Conservation (phyloP, 2,329 filamentous ascomycete species). For the Penicillium fuscoglaucum region DNA sequence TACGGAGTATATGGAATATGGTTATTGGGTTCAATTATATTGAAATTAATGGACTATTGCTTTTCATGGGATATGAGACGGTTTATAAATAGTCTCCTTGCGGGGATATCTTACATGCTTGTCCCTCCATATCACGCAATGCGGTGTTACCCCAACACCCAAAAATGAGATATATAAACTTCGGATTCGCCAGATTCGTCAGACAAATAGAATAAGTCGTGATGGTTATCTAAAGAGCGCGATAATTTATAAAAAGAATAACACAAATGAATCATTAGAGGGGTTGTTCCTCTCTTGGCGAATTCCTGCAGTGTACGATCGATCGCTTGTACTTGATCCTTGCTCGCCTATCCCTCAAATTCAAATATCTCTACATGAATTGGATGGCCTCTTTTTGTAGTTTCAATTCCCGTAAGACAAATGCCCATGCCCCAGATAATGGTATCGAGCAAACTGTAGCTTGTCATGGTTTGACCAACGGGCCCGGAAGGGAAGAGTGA, state of each 20-base stretch:
- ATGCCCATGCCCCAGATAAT: not conserved
- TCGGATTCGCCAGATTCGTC: constrained; percentile 23
- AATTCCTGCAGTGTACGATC: not conserved
- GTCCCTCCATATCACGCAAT: constrained; percentile 18
- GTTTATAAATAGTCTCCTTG: not conserved
- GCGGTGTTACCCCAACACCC: not conserved
- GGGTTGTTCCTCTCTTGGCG: not conserved
- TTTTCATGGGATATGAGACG: not conserved
- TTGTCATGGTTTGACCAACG: not conserved
- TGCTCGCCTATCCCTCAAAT: not conserved
- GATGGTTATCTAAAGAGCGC: constrained; percentile 8
- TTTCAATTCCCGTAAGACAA: not conserved
- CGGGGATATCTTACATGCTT: constrained; percentile 13
- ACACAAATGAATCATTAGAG: not conserved
- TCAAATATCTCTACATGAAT: not conserved
- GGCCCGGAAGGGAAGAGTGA: not conserved
- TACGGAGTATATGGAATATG: not conserved
- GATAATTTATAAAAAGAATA: not conserved
- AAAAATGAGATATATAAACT: constrained; percentile 4
- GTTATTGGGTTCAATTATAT: not conserved
- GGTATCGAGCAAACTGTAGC: not conserved
- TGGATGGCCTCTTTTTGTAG: not conserved
- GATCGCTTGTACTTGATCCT: not conserved
- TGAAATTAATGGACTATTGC: not conserved
- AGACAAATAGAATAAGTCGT: constrained; percentile 21